phyloP scores from a whole-genome alignment of 78 protist genomes.

The Monosiga brevicollis region DNA sequence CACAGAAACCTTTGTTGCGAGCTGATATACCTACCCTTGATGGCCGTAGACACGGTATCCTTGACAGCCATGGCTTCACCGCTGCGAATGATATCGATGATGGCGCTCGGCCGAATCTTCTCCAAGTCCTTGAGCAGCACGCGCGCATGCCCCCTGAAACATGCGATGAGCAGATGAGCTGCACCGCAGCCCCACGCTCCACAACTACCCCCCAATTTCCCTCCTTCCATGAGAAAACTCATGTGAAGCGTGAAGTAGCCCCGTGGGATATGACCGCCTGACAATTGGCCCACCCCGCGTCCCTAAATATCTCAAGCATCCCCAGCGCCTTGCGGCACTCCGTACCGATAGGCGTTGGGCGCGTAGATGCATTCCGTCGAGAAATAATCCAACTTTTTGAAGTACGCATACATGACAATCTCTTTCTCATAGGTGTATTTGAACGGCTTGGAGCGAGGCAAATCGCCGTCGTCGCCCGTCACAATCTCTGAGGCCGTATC shows the following conservation, averaged over 20 bases:
- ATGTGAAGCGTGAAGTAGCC: too few species aligned
- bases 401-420: slow-evolving; percentile 81
- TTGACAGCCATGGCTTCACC: slow-evolving; percentile 4
- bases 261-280: too few species aligned
- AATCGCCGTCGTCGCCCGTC: slow-evolving; percentile 1
- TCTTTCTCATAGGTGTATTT: slow-evolving; percentile 81
- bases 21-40: neutral
- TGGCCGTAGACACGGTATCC: neutral
- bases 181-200: too few species aligned
- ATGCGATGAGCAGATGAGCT: too few species aligned
- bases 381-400: slow-evolving; percentile 66
- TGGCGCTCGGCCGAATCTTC: slow-evolving; percentile 39
- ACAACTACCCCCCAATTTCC: too few species aligned
- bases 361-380: slow-evolving; percentile 74
- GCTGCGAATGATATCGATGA: slow-evolving; percentile 25
- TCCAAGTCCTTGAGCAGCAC: slow-evolving; percentile 65
- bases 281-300: too few species aligned
- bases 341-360: slow-evolving; percentile 71
- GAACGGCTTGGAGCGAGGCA: slow-evolving; percentile 80
- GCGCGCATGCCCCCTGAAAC: slow-evolving; percentile 75
- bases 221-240: too few species aligned
- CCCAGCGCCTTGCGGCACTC: too few species aligned
- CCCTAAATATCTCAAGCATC: too few species aligned
- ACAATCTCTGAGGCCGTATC: neutral
- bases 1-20: slow-evolving; percentile 46